A percentile compares a stretch with the other conserved stretches of the same genome.
Conservation (phyloP, 257 asterid species). For the Solanum infundibuliforme region DNA sequence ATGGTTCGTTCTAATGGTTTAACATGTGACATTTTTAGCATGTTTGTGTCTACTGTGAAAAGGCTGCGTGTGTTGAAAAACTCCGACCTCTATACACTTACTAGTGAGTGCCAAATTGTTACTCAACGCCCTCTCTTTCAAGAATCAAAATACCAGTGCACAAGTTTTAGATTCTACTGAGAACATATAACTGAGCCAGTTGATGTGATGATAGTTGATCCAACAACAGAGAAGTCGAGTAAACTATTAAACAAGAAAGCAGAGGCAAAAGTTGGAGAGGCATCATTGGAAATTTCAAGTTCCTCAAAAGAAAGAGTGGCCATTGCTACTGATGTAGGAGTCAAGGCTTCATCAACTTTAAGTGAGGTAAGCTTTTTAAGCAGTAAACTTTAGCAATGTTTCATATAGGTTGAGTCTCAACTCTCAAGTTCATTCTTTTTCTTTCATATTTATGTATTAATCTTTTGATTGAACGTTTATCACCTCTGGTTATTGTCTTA, state of each 20-base stretch:
- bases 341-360: conserved; percentile 16
- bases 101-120: too few relatives aligned
- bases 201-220: conserved; percentile 11
- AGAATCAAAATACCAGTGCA: conserved; percentile 7
- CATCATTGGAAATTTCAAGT: conserved; percentile 15
- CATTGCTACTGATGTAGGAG: conserved; percentile 11
- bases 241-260: conserved; percentile 8
- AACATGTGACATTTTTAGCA: too few relatives aligned
- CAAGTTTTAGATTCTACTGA: not conserved
- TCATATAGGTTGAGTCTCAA: not conserved
- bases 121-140: not conserved
- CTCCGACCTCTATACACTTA: too few relatives aligned
- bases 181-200: conserved; percentile 3
- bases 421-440: not conserved
- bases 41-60: too few relatives aligned
- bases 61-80: too few relatives aligned
- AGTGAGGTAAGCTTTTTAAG: conserved; percentile 14
- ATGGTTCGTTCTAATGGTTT: too few relatives aligned
- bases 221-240: conserved; percentile 2
- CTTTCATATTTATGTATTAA: not conserved
- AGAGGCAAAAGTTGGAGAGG: conserved; percentile 3
- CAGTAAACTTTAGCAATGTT: not conserved
- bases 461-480: not conserved
- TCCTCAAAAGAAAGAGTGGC: conserved; percentile 2
- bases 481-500: not conserved